These are phyloP conservation scores for Penicillium cataractarum DNA, from an alignment of 495 filamentous ascomycete species.

Conservation along the genomic window DNA sequence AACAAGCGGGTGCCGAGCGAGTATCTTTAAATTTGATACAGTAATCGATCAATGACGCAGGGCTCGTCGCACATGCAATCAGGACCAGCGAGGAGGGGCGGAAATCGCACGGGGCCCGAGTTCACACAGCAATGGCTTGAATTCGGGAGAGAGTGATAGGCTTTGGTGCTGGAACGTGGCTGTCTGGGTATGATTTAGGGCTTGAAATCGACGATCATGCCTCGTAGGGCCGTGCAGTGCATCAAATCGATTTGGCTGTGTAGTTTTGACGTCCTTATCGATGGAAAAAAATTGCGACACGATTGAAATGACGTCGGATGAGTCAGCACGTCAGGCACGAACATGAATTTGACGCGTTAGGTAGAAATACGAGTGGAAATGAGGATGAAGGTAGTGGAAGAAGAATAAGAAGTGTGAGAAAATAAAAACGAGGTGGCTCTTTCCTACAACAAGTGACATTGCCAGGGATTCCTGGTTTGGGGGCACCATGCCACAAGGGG, in stretches of 20 bases:
- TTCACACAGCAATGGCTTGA: conserved; percentile 10
- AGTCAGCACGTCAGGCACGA: conserved; percentile 26
- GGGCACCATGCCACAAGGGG: neutral
- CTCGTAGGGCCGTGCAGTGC: conserved; percentile 13
- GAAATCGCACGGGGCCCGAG: conserved; percentile 14
- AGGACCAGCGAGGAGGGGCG: conserved; percentile 19
- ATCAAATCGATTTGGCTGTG: neutral
- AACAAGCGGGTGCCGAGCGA: neutral
- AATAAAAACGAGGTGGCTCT: neutral
- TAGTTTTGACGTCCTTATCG: conserved; percentile 7
- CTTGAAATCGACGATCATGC: conserved; percentile 20
- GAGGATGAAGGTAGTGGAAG: neutral
- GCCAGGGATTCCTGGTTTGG: neutral
- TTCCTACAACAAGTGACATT: neutral
- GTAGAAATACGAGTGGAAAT: neutral
- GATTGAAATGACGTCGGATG: conserved; percentile 39
- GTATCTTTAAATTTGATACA: conserved; percentile 23
- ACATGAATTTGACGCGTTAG: neutral
- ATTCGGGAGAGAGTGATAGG: neutral
- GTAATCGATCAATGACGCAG: conserved; percentile 30
- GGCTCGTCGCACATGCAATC: conserved; percentile 23
- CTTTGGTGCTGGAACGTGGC: conserved; percentile 2
- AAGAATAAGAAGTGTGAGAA: neutral
- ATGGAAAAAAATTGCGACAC: conserved; percentile 3
- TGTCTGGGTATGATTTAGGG: conserved; percentile 7